Base-by-base conservation (phyloP, 768 basidiomycete genomes). In the Polyporus arcularius region DNA sequence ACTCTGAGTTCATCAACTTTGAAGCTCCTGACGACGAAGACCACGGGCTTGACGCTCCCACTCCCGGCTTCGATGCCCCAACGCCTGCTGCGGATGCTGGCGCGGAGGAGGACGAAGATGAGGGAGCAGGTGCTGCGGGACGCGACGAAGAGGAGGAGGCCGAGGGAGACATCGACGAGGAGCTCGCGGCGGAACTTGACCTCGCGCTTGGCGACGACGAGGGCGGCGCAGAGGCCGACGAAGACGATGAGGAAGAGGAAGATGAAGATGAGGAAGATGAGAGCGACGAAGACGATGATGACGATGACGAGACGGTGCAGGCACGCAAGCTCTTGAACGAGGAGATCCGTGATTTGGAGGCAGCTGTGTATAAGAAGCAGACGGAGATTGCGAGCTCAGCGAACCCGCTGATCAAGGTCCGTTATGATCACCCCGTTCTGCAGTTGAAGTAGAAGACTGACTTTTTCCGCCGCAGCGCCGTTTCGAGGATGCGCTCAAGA, bases 401-500 rank as follows among this genome's bases (percentile, higher is more conserved):
- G 3, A 97, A 97, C 72, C 89, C 91, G 40, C 82, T 96, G 57
- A 94, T 97, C 71, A 87, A 86, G 80, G 93, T 92, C 63, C 38
- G 75, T 67, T 14, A 39, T 47, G 28, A 45, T 15, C 26, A 14
- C 16, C 14, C 16, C 12, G 11, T 38, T 16, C 35, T 32, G 30
- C 11, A 7, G 16, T 35, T n/a, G 16, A 21, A 35, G 6, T 11
- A 11, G 6, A 11, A 6, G 35, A 11, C 35, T 35, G 35, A 35
- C 11, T 7, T 35, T 6, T 35, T 6, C 38, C 38, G 51, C 38
- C 53, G 16, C 67, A 95, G 89, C 90, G 89, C 84, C 94, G 94
- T 39, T 96, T 96, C 74, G 93, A 96, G 72, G 95, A 96, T 71
- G 89, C 91, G 16, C 74, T 96, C 68, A 92, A 88, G 79, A 97